phyloP scores from a whole-genome alignment of 352 stramenopile species.

The Globisporangium okanoganense region DNA sequence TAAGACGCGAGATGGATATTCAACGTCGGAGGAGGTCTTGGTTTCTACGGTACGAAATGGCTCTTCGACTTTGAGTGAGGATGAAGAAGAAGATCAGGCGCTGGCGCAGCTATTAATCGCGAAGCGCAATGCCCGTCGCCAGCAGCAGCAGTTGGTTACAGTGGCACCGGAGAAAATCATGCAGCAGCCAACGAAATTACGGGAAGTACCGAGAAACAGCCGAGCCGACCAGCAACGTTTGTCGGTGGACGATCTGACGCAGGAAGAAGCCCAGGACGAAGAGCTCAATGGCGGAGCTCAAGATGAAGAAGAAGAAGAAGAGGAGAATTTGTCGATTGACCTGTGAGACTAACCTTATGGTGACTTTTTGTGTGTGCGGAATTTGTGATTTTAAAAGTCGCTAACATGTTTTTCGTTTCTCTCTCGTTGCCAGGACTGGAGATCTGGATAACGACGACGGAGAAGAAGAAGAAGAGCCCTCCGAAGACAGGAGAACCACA shows the following conservation, averaged over 20 bases:
- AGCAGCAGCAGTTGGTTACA: background rate
- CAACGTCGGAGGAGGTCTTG: background rate
- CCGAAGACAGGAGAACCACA: background rate
- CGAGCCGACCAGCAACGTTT: background rate
- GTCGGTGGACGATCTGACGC: background rate
- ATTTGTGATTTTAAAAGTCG: too few species aligned
- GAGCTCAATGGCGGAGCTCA: background rate
- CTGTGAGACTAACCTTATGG: constrained; percentile 38
- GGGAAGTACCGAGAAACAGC: background rate
- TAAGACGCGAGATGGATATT: background rate
- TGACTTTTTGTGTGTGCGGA: constrained; percentile 7
- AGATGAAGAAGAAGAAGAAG: constrained; percentile 15
- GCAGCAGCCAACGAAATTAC: background rate
- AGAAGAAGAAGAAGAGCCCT: constrained; percentile 12
- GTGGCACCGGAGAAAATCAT: background rate
- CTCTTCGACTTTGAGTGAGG: background rate
- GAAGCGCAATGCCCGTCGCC: constrained; percentile 12
- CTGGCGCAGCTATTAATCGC: constrained; percentile 9
- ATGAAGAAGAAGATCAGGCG: constrained; percentile 8
- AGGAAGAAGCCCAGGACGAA: background rate
- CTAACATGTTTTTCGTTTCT: background rate
- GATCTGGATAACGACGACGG: constrained; percentile 5
- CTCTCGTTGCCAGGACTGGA: constrained; percentile 26
- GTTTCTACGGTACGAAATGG: background rate
- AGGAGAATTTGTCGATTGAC: constrained; percentile 52